Conservation (phyloP, 176 grass and related monocot species). For the Panicum miliaceum region DNA sequence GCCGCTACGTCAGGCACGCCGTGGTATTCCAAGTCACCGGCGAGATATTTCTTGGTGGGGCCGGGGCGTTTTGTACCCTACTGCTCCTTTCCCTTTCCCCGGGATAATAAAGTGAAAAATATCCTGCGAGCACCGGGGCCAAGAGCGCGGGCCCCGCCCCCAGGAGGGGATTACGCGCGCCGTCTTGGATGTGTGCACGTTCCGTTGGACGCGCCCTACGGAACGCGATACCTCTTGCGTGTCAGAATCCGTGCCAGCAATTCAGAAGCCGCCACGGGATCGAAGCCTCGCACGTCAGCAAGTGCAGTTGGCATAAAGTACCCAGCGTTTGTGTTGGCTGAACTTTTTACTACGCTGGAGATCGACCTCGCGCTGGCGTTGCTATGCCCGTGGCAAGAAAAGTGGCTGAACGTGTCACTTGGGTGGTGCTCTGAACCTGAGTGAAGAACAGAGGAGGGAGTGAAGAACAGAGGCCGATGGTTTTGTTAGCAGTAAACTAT, state of each 20-base stretch:
- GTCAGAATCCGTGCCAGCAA: background rate
- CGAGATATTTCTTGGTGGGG: slow-evolving; percentile 22
- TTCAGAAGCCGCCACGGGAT: background rate
- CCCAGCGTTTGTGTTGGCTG: background rate
- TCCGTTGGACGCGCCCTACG: background rate
- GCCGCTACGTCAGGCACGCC: background rate
- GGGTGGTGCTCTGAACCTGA: slow-evolving; percentile 18
- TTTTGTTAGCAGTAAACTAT: background rate
- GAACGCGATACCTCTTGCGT: background rate
- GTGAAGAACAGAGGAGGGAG: background rate
- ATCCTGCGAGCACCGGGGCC: background rate
- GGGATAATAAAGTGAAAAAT: background rate
- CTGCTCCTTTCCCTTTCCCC: too few relatives aligned
- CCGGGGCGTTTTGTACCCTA: fast-evolving
- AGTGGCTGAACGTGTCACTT: background rate
- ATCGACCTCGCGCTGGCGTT: background rate
- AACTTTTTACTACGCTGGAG: background rate
- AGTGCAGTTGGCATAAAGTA: slow-evolving; percentile 20
- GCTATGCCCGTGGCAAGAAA: background rate
- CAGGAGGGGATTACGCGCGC: background rate
- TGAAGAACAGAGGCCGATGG: background rate
- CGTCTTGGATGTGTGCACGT: background rate
- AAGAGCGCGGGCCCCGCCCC: background rate
- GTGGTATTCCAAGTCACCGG: background rate
- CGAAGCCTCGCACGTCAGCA: slow-evolving; percentile 14